Evolutionary conservation across 1,284 basidiomycete species (phyloP).

Genomic region (Kwoniella shivajii): DNA sequence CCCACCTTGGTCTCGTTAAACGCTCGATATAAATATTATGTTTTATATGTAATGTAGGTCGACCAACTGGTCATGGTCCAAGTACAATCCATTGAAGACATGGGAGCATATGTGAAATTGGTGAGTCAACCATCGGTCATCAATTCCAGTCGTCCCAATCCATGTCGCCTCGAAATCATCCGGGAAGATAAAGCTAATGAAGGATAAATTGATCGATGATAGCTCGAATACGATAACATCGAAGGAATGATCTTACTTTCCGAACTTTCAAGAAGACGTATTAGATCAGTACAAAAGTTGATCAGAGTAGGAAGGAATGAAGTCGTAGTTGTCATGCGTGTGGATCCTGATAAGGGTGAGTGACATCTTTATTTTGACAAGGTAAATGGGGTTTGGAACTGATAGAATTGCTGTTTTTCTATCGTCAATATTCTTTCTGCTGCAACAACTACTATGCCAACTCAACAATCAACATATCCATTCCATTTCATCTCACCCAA

Average conservation of each 20-base stretch:
- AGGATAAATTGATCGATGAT: not conserved
- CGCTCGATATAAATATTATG: not conserved
- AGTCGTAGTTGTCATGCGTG: constrained; percentile 95
- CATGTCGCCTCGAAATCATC: too few relatives aligned
- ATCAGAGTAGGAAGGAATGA: constrained; percentile 98
- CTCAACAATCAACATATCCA: not conserved
- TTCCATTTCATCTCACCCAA: not conserved
- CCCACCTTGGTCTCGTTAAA: not conserved
- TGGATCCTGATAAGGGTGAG: constrained; percentile 98
- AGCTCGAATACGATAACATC: constrained; percentile 98
- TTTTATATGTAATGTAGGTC: constrained; percentile 58
- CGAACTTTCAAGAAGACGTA: constrained; percentile 93
- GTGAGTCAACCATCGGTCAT: constrained; percentile 58
- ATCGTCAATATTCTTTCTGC: not conserved
- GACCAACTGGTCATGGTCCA: constrained; percentile 99
- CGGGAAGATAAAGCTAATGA: too few relatives aligned
- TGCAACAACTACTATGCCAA: not conserved
- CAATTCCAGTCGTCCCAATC: not conserved
- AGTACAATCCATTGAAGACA: constrained; percentile 97
- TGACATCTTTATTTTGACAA: constrained; percentile 6
- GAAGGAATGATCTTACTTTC: constrained; percentile 99
- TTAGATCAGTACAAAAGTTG: constrained; percentile 96
- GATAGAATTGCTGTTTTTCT: not conserved
- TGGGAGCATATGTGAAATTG: constrained; percentile 99
- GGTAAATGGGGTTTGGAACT: not conserved